Conservation (phyloP, 164 flowering plant genomes). For the Vitis labrusca region DNA sequence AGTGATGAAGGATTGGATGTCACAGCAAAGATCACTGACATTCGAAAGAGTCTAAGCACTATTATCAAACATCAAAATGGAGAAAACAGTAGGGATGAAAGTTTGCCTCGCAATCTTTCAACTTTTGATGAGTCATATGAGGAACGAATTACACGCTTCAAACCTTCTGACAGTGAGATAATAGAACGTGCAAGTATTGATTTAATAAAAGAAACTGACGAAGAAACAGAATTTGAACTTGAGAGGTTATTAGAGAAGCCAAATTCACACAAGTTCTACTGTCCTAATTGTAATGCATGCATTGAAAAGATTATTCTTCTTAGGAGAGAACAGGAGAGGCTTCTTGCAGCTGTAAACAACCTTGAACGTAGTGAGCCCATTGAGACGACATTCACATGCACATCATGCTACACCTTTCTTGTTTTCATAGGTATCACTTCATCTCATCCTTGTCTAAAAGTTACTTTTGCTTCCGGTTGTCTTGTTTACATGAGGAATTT, state of each 20-base stretch:
- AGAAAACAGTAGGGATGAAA: constrained; percentile 15
- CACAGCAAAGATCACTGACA: constrained; percentile 7
- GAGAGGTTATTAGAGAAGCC: constrained; percentile 38
- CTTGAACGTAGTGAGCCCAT: too few species aligned
- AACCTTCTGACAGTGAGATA: constrained; percentile 1
- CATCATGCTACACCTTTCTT: constrained; percentile 75
- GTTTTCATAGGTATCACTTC: constrained; percentile 57
- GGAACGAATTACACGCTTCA: constrained; percentile 1
- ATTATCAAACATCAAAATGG: constrained; percentile 9
- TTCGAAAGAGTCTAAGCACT: constrained; percentile 8
- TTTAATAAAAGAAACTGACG: constrained; percentile 28
- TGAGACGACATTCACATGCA: constrained; percentile 50
- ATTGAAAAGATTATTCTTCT: constrained; percentile 59
- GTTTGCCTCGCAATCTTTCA: constrained; percentile 5
- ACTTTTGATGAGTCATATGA: constrained; percentile 17
- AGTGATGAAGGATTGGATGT: constrained; percentile 14
- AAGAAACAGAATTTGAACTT: constrained; percentile 47
- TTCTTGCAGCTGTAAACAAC: too few species aligned
- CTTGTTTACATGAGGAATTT: too few species aligned
- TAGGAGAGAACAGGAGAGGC: constrained; percentile 42
- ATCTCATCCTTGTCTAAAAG: neutral
- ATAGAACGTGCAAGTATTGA: constrained; percentile 16
- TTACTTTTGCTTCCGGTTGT: too few species aligned
- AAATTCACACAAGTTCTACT: constrained; percentile 3
- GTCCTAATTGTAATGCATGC: constrained; percentile 17